phyloP scores from a whole-genome alignment of 2,329 filamentous ascomycete genomes.

The Thelonectria rubi region DNA sequence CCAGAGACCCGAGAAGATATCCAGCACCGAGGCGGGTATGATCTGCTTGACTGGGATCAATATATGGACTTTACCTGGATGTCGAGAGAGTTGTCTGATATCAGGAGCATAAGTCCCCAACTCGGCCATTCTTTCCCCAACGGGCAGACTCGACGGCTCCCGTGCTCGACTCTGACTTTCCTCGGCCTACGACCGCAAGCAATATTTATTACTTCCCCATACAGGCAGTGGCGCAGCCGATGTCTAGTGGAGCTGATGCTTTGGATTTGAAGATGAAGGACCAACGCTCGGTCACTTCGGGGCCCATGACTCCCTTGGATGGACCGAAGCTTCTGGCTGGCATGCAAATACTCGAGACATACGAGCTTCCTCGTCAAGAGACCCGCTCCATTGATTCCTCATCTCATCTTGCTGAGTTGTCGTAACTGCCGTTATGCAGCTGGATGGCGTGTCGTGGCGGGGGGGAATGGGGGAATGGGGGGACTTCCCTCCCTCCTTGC shows the following conservation, averaged over 20 bases:
- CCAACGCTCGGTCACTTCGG: constrained; percentile 2
- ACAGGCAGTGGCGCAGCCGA: constrained; percentile 18
- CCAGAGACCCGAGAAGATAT: neutral
- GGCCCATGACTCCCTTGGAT: constrained; percentile 12
- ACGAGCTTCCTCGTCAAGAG: neutral
- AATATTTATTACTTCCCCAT: neutral
- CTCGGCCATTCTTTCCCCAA: neutral
- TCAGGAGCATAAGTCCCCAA: neutral
- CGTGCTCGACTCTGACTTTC: neutral
- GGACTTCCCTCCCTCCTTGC: constrained; percentile 7
- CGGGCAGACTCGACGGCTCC: neutral
- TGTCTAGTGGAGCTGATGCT: constrained; percentile 21
- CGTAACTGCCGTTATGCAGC: constrained; percentile 12
- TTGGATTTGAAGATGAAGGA: constrained; percentile 13
- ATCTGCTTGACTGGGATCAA: neutral
- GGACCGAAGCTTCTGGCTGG: constrained; percentile 1
- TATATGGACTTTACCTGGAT: neutral
- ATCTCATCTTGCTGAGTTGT: neutral
- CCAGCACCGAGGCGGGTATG: neutral
- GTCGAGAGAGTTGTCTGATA: neutral
- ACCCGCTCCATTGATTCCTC: neutral
- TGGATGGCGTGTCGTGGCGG: constrained; percentile 1
- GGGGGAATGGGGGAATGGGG: neutral
- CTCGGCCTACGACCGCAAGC: neutral
- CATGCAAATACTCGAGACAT: neutral